phyloP scores from a whole-genome alignment of 192 early-diverging fungal genomes.

The Dissophora ornata region DNA sequence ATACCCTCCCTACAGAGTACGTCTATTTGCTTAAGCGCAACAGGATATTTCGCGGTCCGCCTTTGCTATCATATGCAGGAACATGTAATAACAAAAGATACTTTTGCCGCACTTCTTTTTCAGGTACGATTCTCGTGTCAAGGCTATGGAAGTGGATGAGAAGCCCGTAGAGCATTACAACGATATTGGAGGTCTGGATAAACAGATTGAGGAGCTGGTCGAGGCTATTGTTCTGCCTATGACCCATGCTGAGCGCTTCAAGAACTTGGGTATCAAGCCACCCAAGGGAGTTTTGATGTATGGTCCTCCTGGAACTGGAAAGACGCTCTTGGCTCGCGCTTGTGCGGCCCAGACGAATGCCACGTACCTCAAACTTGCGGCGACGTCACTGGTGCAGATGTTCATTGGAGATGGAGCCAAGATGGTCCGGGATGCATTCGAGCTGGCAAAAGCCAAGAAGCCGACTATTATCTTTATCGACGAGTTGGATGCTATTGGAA shows the following conservation, averaged over 20 bases:
- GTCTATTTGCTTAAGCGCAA: slow-evolving; percentile 11
- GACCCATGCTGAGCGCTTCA: slow-evolving; percentile 87
- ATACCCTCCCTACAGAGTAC: slow-evolving; percentile 95
- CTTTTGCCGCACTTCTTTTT: not conserved
- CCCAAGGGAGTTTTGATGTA: slow-evolving; percentile 90
- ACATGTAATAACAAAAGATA: too few species aligned
- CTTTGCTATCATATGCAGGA: too few species aligned
- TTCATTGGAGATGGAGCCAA: slow-evolving; percentile 99
- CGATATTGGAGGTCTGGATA: slow-evolving; percentile 92
- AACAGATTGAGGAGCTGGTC: slow-evolving; percentile 89
- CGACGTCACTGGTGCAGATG: slow-evolving; percentile 94
- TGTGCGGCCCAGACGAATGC: slow-evolving; percentile 98
- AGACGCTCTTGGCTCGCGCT: slow-evolving; percentile 96
- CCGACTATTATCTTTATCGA: slow-evolving; percentile 99
- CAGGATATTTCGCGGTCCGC: not conserved
- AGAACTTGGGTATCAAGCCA: slow-evolving; percentile 88
- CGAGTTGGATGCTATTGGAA: slow-evolving; percentile 98
- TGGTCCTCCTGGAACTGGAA: slow-evolving; percentile 87
- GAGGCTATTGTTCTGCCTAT: slow-evolving; percentile 90
- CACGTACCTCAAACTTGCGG: slow-evolving; percentile 95
- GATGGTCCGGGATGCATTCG: slow-evolving; percentile 97
- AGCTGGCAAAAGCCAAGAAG: slow-evolving; percentile 96
- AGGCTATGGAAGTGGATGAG: slow-evolving; percentile 99
- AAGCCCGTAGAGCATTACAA: slow-evolving; percentile 98
- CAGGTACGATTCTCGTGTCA: slow-evolving; percentile 96